These are phyloP conservation scores for Rhodotorula sp. DNA, from an alignment of 1,284 basidiomycete genomes.

Conservation along the genomic window DNA sequence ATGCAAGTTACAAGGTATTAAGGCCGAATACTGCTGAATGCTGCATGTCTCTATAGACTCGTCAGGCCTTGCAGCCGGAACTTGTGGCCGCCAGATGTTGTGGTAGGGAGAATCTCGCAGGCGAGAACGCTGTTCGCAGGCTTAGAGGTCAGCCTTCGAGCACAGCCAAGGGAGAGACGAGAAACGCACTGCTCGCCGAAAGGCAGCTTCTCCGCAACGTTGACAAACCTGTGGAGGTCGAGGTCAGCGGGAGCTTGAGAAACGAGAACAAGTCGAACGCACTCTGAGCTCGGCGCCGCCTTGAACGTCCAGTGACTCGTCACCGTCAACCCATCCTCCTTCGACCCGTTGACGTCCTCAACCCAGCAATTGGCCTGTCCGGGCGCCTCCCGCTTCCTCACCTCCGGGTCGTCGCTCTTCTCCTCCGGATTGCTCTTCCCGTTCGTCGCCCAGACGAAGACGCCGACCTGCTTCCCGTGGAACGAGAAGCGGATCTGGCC, in stretches of 20 bases:
- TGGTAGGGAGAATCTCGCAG: slow-evolving; percentile 15
- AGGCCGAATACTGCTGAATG: background rate
- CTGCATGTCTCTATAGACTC: background rate
- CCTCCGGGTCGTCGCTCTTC: background rate
- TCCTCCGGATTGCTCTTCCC: slow-evolving; percentile 6
- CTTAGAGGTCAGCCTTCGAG: background rate
- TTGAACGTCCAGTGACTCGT: slow-evolving; percentile 12
- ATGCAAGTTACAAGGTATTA: too few relatives aligned
- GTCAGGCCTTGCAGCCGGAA: slow-evolving; percentile 27
- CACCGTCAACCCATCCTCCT: background rate
- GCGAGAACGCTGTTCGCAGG: slow-evolving; percentile 15
- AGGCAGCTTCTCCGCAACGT: slow-evolving; percentile 9
- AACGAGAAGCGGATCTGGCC: slow-evolving; percentile 24
- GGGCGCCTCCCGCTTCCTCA: slow-evolving; percentile 8
- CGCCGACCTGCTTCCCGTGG: slow-evolving; percentile 22
- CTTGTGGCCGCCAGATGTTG: slow-evolving; percentile 24
- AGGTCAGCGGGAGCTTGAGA: background rate
- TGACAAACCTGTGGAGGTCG: background rate
- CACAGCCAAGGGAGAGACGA: too few relatives aligned
- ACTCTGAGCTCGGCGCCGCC: slow-evolving; percentile 13
- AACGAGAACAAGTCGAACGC: background rate
- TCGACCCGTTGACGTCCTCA: slow-evolving; percentile 4
- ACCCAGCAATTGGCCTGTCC: slow-evolving; percentile 29
- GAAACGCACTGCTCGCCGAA: slow-evolving; percentile 25
- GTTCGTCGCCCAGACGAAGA: slow-evolving; percentile 29